Percentiles rank a stretch among this genome's conserved stretches.
Conservation (phyloP, 495 filamentous ascomycete genomes). For the Aspergillus hancockii region DNA sequence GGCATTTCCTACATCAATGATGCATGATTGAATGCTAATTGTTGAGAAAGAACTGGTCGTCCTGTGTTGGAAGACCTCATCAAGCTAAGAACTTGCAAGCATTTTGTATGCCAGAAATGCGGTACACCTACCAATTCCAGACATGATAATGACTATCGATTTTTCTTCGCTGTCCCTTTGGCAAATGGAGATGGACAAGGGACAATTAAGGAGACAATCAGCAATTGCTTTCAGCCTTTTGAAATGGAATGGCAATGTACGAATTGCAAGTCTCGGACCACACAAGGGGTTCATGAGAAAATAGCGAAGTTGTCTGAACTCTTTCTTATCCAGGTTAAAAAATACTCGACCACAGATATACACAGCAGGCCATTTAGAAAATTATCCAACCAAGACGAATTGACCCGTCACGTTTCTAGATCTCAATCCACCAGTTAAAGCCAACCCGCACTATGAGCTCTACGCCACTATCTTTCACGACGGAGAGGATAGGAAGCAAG, state of each 20-base stretch:
- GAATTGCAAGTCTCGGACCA: background rate
- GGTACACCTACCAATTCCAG: no score
- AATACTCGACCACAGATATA: background rate
- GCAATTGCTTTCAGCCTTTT: background rate
- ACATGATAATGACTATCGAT: no score
- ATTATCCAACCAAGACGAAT: background rate
- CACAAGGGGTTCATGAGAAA: background rate
- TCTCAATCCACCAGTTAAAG: background rate
- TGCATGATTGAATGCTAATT: no score
- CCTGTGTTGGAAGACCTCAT: no score
- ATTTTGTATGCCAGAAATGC: no score
- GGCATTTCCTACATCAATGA: no score
- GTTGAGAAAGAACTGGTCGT: no score
- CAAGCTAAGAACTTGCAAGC: no score
- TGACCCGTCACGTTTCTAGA: no score
- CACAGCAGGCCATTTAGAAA: background rate
- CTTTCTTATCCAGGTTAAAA: conserved; percentile 20
- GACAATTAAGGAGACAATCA: background rate
- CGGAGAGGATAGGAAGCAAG: conserved; percentile 10
- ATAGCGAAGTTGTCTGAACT: conserved; percentile 13
- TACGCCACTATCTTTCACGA: conserved; percentile 31
- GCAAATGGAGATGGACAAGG: no score
- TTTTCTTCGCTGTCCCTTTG: no score
- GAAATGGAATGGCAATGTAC: conserved; percentile 4
- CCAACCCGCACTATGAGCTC: conserved; percentile 26